Evolutionary conservation across 2,329 filamentous ascomycete genomes (phyloP).

Genomic region (Trematosphaeria pertusa): DNA sequence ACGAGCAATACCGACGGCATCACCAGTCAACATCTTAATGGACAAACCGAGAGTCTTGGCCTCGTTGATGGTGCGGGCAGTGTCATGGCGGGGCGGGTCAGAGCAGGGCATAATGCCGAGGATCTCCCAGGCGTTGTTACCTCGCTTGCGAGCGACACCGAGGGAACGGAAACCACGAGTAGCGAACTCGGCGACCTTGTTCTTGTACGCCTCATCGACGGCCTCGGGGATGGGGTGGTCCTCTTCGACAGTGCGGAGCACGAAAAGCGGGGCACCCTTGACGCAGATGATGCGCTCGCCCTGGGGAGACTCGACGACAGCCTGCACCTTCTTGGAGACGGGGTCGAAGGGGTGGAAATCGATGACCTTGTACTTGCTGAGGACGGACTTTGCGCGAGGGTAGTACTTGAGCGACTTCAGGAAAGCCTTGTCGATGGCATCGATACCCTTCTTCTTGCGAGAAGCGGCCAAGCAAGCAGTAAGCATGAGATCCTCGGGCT

Average conservation of each 20-base stretch:
- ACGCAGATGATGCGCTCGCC: conserved; percentile 87
- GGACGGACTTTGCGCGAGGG: conserved; percentile 78
- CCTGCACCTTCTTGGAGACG: conserved; percentile 90
- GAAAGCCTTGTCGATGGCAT: conserved; percentile 95
- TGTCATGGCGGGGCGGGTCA: conserved; percentile 89
- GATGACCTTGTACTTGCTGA: conserved; percentile 83
- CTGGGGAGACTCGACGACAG: conserved; percentile 80
- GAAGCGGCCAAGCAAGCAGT: conserved; percentile 89
- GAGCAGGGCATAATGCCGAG: conserved; percentile 95
- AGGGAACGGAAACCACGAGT: conserved; percentile 93
- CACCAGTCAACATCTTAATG: conserved; percentile 96
- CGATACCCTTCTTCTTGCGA: conserved; percentile 94
- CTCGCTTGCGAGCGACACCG: conserved; percentile 89
- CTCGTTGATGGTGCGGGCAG: conserved; percentile 87
- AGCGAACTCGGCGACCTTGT: conserved; percentile 90
- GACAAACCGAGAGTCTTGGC: conserved; percentile 86
- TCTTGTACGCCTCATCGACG: conserved; percentile 85
- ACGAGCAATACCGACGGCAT: conserved; percentile 90
- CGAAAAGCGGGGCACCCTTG: conserved; percentile 88
- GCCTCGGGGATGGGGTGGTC: conserved; percentile 80
- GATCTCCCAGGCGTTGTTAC: conserved; percentile 83
- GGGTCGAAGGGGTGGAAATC: conserved; percentile 90
- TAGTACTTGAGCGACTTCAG: conserved; percentile 84
- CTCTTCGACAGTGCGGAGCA: conserved; percentile 85
- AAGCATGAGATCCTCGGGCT: conserved; percentile 87